Evolutionary conservation across 352 stramenopile species (phyloP), one percentile per base, ranked within the genome.

Genomic region (Aphanomyces astaci): DNA sequence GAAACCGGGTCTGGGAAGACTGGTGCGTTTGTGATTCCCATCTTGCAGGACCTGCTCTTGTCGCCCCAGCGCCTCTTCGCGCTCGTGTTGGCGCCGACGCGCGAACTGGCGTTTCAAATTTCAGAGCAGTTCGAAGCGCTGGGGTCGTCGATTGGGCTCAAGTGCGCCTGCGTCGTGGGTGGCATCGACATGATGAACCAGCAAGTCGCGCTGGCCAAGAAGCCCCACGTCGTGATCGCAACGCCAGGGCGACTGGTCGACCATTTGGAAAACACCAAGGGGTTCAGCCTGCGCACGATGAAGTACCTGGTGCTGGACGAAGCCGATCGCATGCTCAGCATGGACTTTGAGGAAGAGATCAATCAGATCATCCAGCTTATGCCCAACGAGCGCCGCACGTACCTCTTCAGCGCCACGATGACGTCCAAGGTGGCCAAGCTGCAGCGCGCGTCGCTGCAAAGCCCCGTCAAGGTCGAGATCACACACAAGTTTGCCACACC

Each of bases 351-450:
- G 75, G 87, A 98, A 72, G 96, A 99, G 72, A 97, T 99, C 74
- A 98, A 99, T 78, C 89, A 98, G 74, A 98, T 99, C 72, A 77
- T 99, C 57, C 84, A 98, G 68, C 85, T 98, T 36, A 97, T 99
- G 74, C 96, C 81, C n/a, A 76, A 75, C 57, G 94, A 91, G 22
- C 83, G 97, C 28, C 87, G 90, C 63, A 99, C 98, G n/a, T 98
- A 98, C 78, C 83, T 99, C 1, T 99, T 99, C 76, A 97, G 85
- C 75, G 96, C 96, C n/a, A 99, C 96, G 4, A 99, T 99, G 96
- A 99, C 97, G 24, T 97, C 85, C 43, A 99, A 99, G 73, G 97
- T 99, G 19, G 84, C 92, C 65, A 99, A 99, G 76, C 77, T 99
- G 53, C 96, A 99, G 77, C 84, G 96, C 25, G 96, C 96, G 24